These are phyloP conservation scores for Rhizopus sp. DNA, from an alignment of 371 early-diverging fungal species.

Conservation along the genomic window DNA sequence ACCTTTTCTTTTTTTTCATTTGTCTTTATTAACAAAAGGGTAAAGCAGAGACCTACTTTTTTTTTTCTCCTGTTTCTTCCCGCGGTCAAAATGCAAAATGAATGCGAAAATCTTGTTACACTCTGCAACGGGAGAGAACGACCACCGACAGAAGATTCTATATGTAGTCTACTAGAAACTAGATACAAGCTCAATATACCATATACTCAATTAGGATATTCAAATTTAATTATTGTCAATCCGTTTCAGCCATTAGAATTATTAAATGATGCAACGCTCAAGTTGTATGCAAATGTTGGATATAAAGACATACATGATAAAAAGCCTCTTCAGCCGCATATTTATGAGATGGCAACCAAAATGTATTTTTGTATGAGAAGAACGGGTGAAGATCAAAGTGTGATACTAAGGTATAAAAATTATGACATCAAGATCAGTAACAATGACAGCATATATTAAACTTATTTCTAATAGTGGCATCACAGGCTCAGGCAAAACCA, in stretches of 20 bases:
- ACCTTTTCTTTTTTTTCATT: too few relatives aligned
- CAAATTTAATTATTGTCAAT: slow-evolving; percentile 57
- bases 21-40: too few relatives aligned
- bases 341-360: slow-evolving; percentile 57
- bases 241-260: slow-evolving; percentile 49
- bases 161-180: slow-evolving; percentile 46
- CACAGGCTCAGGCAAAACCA: slow-evolving; percentile 84
- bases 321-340: slow-evolving; percentile 43
- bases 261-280: slow-evolving; percentile 48
- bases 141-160: slow-evolving; percentile 47
- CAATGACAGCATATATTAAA: not conserved
- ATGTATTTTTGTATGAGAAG: slow-evolving; percentile 77
- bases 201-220: slow-evolving; percentile 59
- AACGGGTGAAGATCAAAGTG: slow-evolving; percentile 78
- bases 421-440: not conserved
- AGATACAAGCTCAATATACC: slow-evolving; percentile 50
- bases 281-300: slow-evolving; percentile 48
- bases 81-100: too few relatives aligned
- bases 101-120: too few relatives aligned
- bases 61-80: too few relatives aligned
- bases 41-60: too few relatives aligned
- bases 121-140: too few relatives aligned
- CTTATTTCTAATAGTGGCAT: slow-evolving; percentile 63
- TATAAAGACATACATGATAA: slow-evolving; percentile 38
- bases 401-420: slow-evolving; percentile 62